phyloP scores from a whole-genome alignment of 495 filamentous ascomycete species.

The Tuber borchii region DNA sequence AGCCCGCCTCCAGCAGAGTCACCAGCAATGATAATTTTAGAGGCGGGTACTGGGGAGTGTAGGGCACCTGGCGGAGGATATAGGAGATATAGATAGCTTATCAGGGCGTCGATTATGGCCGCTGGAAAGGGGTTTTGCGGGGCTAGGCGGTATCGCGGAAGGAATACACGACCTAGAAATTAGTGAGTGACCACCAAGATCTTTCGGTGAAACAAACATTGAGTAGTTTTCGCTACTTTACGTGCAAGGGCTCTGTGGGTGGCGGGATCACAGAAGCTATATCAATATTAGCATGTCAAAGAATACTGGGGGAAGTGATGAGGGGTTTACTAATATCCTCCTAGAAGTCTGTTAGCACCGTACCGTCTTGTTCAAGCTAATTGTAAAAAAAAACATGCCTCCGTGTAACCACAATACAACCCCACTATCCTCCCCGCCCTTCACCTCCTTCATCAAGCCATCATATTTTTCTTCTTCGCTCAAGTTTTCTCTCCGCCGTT shows the following conservation, averaged over 20 bases:
- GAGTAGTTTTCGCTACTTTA: conserved; percentile 49
- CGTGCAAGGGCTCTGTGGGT: conserved; percentile 52
- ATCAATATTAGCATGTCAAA: conserved; percentile 10
- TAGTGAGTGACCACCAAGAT: not conserved
- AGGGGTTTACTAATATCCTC: conserved; percentile 44
- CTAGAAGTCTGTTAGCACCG: conserved; percentile 11
- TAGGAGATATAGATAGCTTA: conserved; percentile 74
- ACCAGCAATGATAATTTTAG: conserved; percentile 72
- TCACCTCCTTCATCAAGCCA: conserved; percentile 62
- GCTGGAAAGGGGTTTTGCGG: conserved; percentile 79
- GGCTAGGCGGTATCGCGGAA: conserved; percentile 78
- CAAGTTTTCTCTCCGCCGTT: conserved; percentile 49
- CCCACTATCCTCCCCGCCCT: conserved; percentile 47
- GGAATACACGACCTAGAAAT: conserved; percentile 53
- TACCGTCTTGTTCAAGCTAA: not conserved
- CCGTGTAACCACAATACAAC: conserved; percentile 86
- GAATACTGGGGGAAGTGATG: not conserved
- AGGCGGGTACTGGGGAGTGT: conserved; percentile 62
- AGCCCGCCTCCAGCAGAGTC: conserved; percentile 86
- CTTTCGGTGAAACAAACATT: conserved; percentile 38
- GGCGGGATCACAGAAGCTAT: conserved; percentile 64
- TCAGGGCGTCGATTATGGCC: conserved; percentile 73
- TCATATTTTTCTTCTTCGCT: conserved; percentile 64
- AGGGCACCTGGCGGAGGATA: conserved; percentile 68
- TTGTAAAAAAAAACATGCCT: conserved; percentile 59